These are phyloP conservation scores for Limnomonas spitsbergensis DNA, from an alignment of 139 green algal species.

Conservation along the genomic window DNA sequence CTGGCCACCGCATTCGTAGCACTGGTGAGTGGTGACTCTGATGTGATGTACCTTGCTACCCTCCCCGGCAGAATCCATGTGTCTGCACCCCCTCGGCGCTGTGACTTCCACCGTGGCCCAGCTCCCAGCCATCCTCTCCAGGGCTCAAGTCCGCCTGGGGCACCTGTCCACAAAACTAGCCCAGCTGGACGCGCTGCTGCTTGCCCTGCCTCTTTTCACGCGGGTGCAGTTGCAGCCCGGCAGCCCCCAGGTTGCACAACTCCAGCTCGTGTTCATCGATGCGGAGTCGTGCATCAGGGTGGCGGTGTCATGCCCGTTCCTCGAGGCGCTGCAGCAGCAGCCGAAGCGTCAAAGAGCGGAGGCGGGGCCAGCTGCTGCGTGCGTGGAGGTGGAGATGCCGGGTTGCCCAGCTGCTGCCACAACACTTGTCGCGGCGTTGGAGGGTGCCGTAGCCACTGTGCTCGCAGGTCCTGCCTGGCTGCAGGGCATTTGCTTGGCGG, in stretches of 20 bases:
- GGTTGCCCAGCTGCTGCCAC: too few relatives aligned
- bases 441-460: too few relatives aligned
- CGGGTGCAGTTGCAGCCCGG: background rate
- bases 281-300: too few relatives aligned
- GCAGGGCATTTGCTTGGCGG: too few relatives aligned
- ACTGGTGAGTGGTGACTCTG: background rate
- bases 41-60: background rate
- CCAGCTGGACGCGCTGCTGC: background rate
- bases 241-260: background rate
- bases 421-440: too few relatives aligned
- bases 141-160: background rate
- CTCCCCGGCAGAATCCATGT: background rate
- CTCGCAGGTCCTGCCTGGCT: too few relatives aligned
- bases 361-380: too few relatives aligned
- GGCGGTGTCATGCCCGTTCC: too few relatives aligned
- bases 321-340: too few relatives aligned
- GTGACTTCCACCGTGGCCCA: background rate
- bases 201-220: background rate
- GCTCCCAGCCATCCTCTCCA: background rate
- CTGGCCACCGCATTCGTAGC: too few relatives aligned
- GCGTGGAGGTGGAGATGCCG: too few relatives aligned
- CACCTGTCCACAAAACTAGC: background rate
- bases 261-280: constrained; percentile 7
- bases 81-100: background rate
- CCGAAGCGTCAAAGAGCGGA: too few relatives aligned